These are phyloP conservation scores for Lycium ferocissimum DNA, from an alignment of 257 asterid species.

Conservation along the genomic window DNA sequence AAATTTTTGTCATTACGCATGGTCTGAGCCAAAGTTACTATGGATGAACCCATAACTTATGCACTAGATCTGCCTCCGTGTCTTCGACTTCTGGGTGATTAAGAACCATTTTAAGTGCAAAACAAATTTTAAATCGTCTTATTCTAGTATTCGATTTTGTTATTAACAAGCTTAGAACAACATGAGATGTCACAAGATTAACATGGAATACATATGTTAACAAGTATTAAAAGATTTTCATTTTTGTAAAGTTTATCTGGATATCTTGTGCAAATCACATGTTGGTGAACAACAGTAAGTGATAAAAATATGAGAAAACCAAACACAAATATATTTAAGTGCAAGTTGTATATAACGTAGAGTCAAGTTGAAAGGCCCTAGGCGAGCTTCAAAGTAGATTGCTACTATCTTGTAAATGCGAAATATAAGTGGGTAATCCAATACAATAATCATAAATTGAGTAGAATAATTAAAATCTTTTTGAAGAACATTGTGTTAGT, in stretches of 20 bases:
- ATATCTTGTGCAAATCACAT: neutral
- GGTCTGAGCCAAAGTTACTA: neutral
- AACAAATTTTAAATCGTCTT: neutral
- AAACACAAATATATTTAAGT: too few species aligned
- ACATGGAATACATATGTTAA: neutral
- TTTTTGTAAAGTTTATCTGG: neutral
- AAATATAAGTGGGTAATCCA: too few species aligned
- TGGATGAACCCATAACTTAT: neutral
- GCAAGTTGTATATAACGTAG: too few species aligned
- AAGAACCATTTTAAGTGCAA: neutral
- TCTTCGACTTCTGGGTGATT: neutral
- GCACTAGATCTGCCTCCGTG: neutral
- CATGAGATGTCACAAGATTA: neutral
- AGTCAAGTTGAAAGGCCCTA: too few species aligned
- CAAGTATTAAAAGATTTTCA: neutral
- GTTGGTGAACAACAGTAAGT: too few species aligned
- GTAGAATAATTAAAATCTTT: too few species aligned
- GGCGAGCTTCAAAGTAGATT: too few species aligned
- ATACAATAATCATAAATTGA: too few species aligned
- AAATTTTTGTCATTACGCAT: too few species aligned
- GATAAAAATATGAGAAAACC: too few species aligned
- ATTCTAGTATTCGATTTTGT: neutral
- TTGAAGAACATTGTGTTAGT: too few species aligned
- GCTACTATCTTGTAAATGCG: too few species aligned
- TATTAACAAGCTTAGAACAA: neutral